Conservation (phyloP, 2,329 filamentous ascomycete genomes). For the Endocalyx cinctus region DNA sequence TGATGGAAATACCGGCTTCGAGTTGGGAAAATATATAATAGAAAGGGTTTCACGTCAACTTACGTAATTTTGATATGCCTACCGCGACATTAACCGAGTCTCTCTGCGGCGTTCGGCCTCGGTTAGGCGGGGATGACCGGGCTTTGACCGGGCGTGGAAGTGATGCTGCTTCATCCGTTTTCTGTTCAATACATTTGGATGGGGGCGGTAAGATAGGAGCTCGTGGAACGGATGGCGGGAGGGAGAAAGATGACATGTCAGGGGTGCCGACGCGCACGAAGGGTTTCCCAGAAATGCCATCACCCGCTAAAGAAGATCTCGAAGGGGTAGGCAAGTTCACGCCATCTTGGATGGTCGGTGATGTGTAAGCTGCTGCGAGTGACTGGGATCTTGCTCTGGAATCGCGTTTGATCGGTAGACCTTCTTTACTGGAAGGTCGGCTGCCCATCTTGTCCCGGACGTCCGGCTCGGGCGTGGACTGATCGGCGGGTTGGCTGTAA, state of each 20-base stretch:
- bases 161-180: constrained; percentile 9
- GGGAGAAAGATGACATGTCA: constrained; percentile 22
- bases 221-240: constrained; percentile 22
- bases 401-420: constrained; percentile 6
- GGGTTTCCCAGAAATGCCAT: constrained; percentile 51
- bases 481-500: constrained; percentile 4
- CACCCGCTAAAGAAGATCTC: constrained; percentile 30
- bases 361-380: constrained; percentile 6
- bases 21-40: too few species aligned
- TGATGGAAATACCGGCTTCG: too few species aligned
- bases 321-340: constrained; percentile 13
- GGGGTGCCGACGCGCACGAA: constrained; percentile 44
- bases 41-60: constrained; percentile 3
- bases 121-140: constrained; percentile 15
- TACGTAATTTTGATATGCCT: constrained; percentile 75
- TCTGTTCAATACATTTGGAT: constrained; percentile 17
- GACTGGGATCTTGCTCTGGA: constrained; percentile 14
- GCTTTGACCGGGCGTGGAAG: constrained; percentile 7
- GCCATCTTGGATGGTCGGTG: constrained; percentile 11
- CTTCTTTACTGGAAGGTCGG: constrained; percentile 8
- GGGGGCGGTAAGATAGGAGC: constrained; percentile 8
- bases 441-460: constrained; percentile 1
- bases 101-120: constrained; percentile 11
- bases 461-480: constrained; percentile 6
- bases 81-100: constrained; percentile 64